Evolutionary conservation across 371 early-diverging fungal genomes (phyloP).

Genomic region (Conidiobolus incongruus): DNA sequence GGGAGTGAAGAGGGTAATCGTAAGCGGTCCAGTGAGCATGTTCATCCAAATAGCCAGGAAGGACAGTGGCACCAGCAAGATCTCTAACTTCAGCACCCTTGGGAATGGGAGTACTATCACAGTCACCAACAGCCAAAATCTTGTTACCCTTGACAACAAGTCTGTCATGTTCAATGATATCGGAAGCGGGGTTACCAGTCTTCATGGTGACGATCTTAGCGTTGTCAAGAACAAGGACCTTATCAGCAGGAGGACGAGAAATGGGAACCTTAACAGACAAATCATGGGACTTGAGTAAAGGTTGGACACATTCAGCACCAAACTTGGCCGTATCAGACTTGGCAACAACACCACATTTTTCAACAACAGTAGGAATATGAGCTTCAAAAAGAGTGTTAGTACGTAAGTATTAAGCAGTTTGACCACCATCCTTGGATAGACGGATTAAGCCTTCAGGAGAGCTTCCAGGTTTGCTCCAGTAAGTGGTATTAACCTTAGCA

Average conservation of each 20-base stretch:
- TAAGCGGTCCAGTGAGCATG: neutral
- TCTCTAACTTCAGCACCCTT: neutral
- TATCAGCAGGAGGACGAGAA: neutral
- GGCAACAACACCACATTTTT: neutral
- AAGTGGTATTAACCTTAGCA: neutral
- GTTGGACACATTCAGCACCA: neutral
- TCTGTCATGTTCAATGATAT: neutral
- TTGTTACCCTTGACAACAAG: neutral
- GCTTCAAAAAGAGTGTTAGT: neutral
- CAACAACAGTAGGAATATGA: neutral
- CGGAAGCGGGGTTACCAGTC: neutral
- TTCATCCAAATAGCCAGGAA: neutral
- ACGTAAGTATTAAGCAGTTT: neutral
- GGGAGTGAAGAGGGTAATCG: neutral
- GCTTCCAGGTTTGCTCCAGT: neutral
- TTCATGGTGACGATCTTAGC: neutral
- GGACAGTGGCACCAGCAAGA: neutral
- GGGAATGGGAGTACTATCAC: neutral
- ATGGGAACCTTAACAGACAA: neutral
- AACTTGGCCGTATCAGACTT: neutral
- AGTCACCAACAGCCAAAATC: neutral
- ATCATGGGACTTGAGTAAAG: neutral
- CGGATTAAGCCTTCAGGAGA: neutral
- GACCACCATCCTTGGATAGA: neutral
- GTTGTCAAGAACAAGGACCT: neutral